A percentile compares a stretch with the other conserved stretches of the same genome.
Conservation (phyloP, 192 early-diverging fungal genomes). For the Funneliformis mosseae region DNA sequence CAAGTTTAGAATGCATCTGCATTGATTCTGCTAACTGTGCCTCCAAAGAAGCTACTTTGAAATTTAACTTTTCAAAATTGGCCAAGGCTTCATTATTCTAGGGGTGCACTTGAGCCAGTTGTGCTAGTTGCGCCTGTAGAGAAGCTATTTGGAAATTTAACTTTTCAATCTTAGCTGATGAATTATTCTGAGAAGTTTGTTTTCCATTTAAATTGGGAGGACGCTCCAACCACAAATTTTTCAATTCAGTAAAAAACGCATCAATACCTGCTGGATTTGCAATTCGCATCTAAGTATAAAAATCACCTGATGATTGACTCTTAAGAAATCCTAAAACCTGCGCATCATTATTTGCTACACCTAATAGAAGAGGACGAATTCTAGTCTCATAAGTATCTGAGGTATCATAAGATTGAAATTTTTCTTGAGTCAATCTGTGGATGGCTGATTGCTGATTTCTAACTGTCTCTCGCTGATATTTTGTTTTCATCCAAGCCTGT, state of each 20-base stretch:
- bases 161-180: too few relatives aligned
- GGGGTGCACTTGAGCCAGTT: too few relatives aligned
- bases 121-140: too few relatives aligned
- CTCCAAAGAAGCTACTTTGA: too few relatives aligned
- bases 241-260: neutral
- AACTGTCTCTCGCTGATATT: neutral
- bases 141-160: too few relatives aligned
- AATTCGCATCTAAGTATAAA: conserved; percentile 6
- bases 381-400: conserved; percentile 18
- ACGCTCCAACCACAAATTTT: conserved; percentile 1
- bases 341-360: conserved; percentile 1
- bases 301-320: conserved; percentile 1
- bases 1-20: too few relatives aligned
- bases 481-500: neutral
- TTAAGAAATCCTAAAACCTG: conserved; percentile 23
- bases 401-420: neutral
- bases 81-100: too few relatives aligned
- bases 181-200: neutral
- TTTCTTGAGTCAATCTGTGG: conserved; percentile 12
- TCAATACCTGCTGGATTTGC: neutral
- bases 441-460: neutral
- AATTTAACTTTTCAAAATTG: too few relatives aligned
- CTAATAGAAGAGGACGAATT: conserved; percentile 14
- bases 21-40: too few relatives aligned
- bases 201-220: neutral